Percentiles rank a stretch among this genome's conserved stretches.
Evolutionary conservation across 2,329 filamentous ascomycete genomes (phyloP).

Genomic region (Aspergillus felis): DNA sequence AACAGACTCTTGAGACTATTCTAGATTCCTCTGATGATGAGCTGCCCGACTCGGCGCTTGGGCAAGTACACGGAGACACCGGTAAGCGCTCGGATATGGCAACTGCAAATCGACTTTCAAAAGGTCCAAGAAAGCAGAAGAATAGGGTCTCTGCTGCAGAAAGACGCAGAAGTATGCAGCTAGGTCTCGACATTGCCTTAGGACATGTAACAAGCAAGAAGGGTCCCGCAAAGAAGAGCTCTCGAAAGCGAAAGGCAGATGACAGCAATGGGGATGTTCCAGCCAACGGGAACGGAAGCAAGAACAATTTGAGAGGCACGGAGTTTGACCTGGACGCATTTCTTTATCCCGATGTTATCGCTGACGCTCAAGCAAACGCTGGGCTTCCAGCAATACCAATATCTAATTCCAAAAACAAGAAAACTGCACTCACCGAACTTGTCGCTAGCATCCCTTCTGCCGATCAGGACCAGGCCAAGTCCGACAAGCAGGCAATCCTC

Average conservation of each 20-base stretch:
- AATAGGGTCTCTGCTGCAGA: slow-evolving; percentile 14
- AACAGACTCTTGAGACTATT: background rate
- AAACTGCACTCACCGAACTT: slow-evolving; percentile 30
- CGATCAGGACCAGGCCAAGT: slow-evolving; percentile 17
- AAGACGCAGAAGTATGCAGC: slow-evolving; percentile 8
- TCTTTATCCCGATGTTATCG: slow-evolving; percentile 17
- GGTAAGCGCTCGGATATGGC: background rate
- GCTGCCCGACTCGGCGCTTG: background rate
- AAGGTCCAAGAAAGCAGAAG: background rate
- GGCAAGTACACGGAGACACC: background rate
- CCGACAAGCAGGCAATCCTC: slow-evolving; percentile 23
- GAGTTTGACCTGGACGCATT: slow-evolving; percentile 19
- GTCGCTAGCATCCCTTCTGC: slow-evolving; percentile 27
- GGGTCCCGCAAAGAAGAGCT: background rate
- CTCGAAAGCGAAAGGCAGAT: background rate
- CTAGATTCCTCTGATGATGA: background rate
- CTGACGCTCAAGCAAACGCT: slow-evolving; percentile 25
- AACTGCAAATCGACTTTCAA: background rate
- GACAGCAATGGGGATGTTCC: background rate
- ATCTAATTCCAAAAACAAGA: slow-evolving; percentile 20
- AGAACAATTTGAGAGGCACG: background rate
- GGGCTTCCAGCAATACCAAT: slow-evolving; percentile 18
- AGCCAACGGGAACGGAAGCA: slow-evolving; percentile 1
- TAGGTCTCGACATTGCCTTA: slow-evolving; percentile 9
- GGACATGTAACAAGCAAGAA: background rate